Conservation (phyloP, 176 grass and related monocot genomes). For the Juncus effusus region DNA sequence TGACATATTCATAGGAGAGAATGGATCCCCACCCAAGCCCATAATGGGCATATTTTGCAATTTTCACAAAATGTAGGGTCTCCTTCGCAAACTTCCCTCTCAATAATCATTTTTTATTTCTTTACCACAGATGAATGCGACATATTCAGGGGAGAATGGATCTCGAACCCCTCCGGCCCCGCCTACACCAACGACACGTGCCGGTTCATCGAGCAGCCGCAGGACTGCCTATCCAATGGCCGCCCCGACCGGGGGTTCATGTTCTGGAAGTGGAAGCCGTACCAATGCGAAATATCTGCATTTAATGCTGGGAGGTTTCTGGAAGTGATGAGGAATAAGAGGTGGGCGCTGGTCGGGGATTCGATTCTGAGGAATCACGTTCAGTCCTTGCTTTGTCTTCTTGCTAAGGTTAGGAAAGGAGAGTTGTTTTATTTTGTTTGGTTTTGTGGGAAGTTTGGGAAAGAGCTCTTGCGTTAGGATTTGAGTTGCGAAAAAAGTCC, state of each 20-base stretch:
- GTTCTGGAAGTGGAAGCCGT: slow-evolving; percentile 85
- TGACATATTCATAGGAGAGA: slow-evolving; percentile 60
- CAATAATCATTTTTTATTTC: no score
- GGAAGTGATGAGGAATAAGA: slow-evolving; percentile 50
- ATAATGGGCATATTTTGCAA: not conserved
- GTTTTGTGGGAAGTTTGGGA: no score
- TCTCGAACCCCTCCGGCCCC: slow-evolving; percentile 46
- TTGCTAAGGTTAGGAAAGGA: slow-evolving; percentile 58
- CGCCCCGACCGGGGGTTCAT: slow-evolving; percentile 71
- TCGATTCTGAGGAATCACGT: slow-evolving; percentile 89
- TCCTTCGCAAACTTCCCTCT: no score
- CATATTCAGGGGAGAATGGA: slow-evolving; percentile 77
- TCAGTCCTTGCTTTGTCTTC: slow-evolving; percentile 87
- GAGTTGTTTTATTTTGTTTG: no score
- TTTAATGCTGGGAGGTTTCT: slow-evolving; percentile 68
- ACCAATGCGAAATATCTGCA: slow-evolving; percentile 48
- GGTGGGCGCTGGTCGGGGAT: slow-evolving; percentile 85
- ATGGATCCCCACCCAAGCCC: slow-evolving; percentile 47
- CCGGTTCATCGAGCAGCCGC: slow-evolving; percentile 77
- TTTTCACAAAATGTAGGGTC: no score
- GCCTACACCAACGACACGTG: slow-evolving; percentile 74
- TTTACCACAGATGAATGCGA: slow-evolving; percentile 35
- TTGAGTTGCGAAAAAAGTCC: no score
- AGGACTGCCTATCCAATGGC: slow-evolving; percentile 88
- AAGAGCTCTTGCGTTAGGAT: no score